A percentile compares a stretch with the other conserved stretches of the same genome.
phyloP scores from a whole-genome alignment of 2,329 filamentous ascomycete genomes.

The Chrysoporthe cubensis region DNA sequence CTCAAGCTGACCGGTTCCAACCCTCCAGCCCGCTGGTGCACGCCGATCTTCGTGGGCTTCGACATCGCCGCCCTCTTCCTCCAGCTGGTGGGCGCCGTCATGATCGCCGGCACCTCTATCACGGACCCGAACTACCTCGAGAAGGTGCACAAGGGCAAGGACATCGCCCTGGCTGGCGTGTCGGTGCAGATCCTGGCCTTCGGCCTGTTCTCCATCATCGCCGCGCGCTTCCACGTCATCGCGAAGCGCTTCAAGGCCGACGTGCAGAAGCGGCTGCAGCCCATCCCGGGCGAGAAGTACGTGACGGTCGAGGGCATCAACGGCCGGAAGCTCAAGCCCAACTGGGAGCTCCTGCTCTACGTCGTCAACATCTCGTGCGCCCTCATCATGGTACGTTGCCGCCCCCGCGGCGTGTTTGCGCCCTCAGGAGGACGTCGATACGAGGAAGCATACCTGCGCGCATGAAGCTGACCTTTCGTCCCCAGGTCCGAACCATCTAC shows the following conservation, averaged over 20 bases:
- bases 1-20: neutral
- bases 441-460: neutral
- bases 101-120: conserved; percentile 42
- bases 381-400: conserved; percentile 37
- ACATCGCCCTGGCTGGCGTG: conserved; percentile 45
- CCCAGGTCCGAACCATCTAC: conserved; percentile 31
- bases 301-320: conserved; percentile 32
- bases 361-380: conserved; percentile 37
- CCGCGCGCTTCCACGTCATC: conserved; percentile 51
- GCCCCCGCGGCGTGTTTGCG: neutral
- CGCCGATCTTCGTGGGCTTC: conserved; percentile 46
- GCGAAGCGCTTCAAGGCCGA: conserved; percentile 42
- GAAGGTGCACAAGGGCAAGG: conserved; percentile 41
- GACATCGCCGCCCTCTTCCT: conserved; percentile 45
- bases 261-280: conserved; percentile 36
- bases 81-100: conserved; percentile 44
- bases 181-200: conserved; percentile 50
- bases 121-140: conserved; percentile 37
- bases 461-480: neutral
- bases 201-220: conserved; percentile 50
- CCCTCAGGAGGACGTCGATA: neutral
- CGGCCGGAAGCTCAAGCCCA: conserved; percentile 33
- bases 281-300: conserved; percentile 40
- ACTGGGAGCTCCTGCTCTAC: conserved; percentile 43
- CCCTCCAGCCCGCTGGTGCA: conserved; percentile 38